phyloP scores from a whole-genome alignment of 1,139 yeast genomes.

The Pichia inconspicua region DNA sequence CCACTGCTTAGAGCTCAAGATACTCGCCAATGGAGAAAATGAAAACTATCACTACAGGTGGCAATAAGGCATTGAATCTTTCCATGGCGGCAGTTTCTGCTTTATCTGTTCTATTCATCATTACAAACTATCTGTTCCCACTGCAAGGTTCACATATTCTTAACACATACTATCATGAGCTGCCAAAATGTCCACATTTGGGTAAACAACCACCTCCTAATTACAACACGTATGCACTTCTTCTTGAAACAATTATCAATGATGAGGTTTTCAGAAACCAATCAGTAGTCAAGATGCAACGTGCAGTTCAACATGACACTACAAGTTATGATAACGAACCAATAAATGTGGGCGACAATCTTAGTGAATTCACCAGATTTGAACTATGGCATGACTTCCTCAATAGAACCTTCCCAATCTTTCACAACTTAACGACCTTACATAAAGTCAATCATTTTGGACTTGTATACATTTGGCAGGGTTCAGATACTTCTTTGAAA shows the following conservation, averaged over 20 bases:
- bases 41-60: background rate
- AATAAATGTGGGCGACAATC: slow-evolving; percentile 29
- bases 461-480: slow-evolving; percentile 60
- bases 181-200: slow-evolving; percentile 18
- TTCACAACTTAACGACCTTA: slow-evolving; percentile 41
- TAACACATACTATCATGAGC: background rate
- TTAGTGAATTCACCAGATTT: slow-evolving; percentile 35
- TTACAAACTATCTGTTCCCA: background rate
- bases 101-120: background rate
- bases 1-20: no score
- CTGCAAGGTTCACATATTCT: no score
- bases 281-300: slow-evolving; percentile 34
- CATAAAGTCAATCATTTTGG: slow-evolving; percentile 61
- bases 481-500: slow-evolving; percentile 34
- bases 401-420: slow-evolving; percentile 49
- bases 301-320: slow-evolving; percentile 40
- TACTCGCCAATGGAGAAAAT: no score
- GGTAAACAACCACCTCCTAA: slow-evolving; percentile 22
- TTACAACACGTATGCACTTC: slow-evolving; percentile 13
- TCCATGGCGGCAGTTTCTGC: background rate
- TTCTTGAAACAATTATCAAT: slow-evolving; percentile 20
- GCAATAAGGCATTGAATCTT: background rate
- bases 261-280: slow-evolving; percentile 32
- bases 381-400: slow-evolving; percentile 49
- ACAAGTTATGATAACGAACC: slow-evolving; percentile 38